These are phyloP conservation scores for Nicotiana paniculata DNA, from an alignment of 257 asterid genomes.

Conservation along the genomic window DNA sequence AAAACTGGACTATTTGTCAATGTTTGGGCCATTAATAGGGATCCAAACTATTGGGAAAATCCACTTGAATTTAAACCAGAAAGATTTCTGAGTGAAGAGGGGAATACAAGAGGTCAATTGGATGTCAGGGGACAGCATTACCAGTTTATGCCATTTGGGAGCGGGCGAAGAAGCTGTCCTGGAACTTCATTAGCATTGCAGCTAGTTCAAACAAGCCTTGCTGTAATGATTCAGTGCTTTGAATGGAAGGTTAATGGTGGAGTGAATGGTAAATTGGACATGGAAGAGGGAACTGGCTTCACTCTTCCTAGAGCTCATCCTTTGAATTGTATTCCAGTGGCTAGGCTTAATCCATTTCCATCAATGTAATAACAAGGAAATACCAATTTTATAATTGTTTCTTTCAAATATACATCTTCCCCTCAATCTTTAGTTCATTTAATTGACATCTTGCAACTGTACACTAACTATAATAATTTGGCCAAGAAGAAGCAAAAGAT, in stretches of 20 bases:
- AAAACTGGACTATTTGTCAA: slow-evolving; percentile 48
- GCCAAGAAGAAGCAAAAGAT: too few relatives aligned
- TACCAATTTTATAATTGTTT: too few relatives aligned
- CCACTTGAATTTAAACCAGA: slow-evolving; percentile 56
- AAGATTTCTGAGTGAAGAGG: slow-evolving; percentile 34
- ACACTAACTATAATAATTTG: too few relatives aligned
- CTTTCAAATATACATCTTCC: too few relatives aligned
- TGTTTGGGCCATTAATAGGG: slow-evolving; percentile 69
- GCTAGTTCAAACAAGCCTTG: slow-evolving; percentile 55
- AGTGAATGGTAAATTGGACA: slow-evolving; percentile 20
- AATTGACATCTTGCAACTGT: too few relatives aligned
- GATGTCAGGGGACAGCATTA: slow-evolving; percentile 75
- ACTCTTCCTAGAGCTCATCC: slow-evolving; percentile 59
- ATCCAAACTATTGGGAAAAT: slow-evolving; percentile 52
- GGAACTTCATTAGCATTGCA: slow-evolving; percentile 58
- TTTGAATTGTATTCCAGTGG: slow-evolving; percentile 36
- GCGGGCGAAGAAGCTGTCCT: slow-evolving; percentile 66
- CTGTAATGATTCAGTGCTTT: slow-evolving; percentile 64
- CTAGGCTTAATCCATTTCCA: slow-evolving; percentile 30
- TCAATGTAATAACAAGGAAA: not conserved
- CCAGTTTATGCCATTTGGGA: slow-evolving; percentile 59
- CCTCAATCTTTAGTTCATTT: too few relatives aligned
- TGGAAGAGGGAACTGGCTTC: slow-evolving; percentile 55
- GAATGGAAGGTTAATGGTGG: slow-evolving; percentile 35
- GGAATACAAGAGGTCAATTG: slow-evolving; percentile 9